Percentiles rank a stretch among this genome's conserved stretches.
These are phyloP conservation scores for Chlorella sp. DNA, from an alignment of 139 green algal genomes.

Conservation along the genomic window DNA sequence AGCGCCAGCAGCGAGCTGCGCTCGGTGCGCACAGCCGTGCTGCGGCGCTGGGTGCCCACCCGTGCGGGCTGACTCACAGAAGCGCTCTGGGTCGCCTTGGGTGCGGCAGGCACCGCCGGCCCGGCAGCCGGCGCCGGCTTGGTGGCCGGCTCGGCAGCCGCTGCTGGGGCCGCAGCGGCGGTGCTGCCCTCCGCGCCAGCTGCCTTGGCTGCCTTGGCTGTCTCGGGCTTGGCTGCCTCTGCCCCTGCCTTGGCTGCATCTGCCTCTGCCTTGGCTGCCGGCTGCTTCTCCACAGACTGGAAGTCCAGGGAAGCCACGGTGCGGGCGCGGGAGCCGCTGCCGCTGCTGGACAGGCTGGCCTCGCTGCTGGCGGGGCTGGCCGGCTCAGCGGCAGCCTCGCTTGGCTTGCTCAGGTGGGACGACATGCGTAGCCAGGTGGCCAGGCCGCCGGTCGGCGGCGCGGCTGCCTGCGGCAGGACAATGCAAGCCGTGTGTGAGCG, in stretches of 20 bases:
- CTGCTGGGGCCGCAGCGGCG: not conserved
- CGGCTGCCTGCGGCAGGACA: not conserved
- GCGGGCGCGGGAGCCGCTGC: not conserved
- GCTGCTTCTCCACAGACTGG: not conserved
- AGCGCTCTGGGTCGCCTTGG: not conserved
- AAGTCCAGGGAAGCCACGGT: not conserved
- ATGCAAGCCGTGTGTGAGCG: not conserved
- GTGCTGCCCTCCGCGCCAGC: not conserved
- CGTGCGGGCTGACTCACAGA: not conserved
- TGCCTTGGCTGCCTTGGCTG: not conserved
- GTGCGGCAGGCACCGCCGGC: not conserved
- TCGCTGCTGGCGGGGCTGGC: not conserved
- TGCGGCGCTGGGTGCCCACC: not conserved
- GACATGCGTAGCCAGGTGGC: conserved; percentile 4
- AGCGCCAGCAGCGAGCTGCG: not conserved
- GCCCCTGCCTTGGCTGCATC: no score
- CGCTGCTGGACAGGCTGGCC: not conserved
- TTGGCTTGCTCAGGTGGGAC: conserved; percentile 6
- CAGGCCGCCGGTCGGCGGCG: not conserved
- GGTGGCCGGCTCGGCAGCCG: not conserved
- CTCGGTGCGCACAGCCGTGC: not conserved
- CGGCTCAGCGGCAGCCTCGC: not conserved
- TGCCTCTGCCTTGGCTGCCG: not conserved
- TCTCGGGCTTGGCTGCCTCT: not conserved
- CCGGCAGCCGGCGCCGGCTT: not conserved